Conservation (phyloP, 192 early-diverging fungal species). For the Backusella tarrabulga region DNA sequence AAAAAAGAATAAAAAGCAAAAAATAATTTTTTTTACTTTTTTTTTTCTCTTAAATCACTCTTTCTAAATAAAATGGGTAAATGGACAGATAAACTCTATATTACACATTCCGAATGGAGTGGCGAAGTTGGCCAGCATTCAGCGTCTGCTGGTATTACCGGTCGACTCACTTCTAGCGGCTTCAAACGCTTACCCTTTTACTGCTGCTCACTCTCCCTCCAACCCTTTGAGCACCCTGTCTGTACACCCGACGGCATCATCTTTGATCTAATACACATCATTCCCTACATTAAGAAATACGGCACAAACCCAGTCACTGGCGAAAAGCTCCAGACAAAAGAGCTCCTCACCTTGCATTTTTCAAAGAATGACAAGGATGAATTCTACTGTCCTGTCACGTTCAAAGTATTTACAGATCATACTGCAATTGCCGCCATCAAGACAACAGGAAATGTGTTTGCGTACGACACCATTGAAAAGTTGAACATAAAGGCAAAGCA, state of each 20-base stretch:
- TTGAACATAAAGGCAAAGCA: slow-evolving; percentile 83
- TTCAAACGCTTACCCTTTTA: slow-evolving; percentile 80
- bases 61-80: slow-evolving; percentile 39
- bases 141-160: slow-evolving; percentile 62
- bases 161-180: slow-evolving; percentile 48
- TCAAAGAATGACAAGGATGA: slow-evolving; percentile 79
- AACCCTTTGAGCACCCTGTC: slow-evolving; percentile 82
- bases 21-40: background rate
- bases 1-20: background rate
- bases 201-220: slow-evolving; percentile 89
- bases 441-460: slow-evolving; percentile 85
- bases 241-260: slow-evolving; percentile 85
- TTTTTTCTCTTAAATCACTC: background rate
- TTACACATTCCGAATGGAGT: slow-evolving; percentile 70
- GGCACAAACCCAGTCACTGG: slow-evolving; percentile 88
- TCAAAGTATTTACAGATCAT: slow-evolving; percentile 80
- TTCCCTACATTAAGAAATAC: slow-evolving; percentile 76
- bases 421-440: slow-evolving; percentile 86
- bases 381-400: slow-evolving; percentile 89
- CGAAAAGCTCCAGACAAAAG: slow-evolving; percentile 65
- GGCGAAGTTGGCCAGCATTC: slow-evolving; percentile 55
- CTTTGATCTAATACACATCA: slow-evolving; percentile 87
- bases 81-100: slow-evolving; percentile 84
- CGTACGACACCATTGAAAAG: slow-evolving; percentile 81
- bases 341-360: slow-evolving; percentile 78